Base-by-base conservation (phyloP, 495 filamentous ascomycete genomes). In the Aspergillus diversus region DNA sequence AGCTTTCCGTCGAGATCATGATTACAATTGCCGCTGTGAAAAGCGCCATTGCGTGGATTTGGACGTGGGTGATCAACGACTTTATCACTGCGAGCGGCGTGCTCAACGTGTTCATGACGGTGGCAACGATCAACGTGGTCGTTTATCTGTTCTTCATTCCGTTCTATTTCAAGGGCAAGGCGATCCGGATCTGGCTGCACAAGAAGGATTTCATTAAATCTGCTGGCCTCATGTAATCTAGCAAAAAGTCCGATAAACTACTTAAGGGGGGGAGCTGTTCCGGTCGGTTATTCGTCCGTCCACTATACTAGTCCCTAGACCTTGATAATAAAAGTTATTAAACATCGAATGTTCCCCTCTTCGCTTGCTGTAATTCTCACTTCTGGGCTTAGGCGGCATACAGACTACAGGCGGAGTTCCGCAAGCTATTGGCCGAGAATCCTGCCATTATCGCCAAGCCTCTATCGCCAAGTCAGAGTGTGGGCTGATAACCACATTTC, bases 61-160 rank as follows among this genome's bases (percentile, higher is more conserved):
- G 67, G 67, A 69, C 67, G 1, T 69, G 67, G 67, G 63, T 69
- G 31, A 66, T 69, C 37, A 69, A 69, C 16, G 64, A 69, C 49
- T 69, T 64, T 43, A 60, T 69, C 54, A 64, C 60, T 12, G 51
- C 60, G 8, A 53, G 51, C 34, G 67, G 67, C 3, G 54, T 59
- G 5, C 17, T 66, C 8, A 55, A 33, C 13, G 67, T 69, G 8
- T 69, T 69, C 34, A 69, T 69, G 66, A 69, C 66, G 5, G 63
- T 69, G 11, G 66, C 66, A 2, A 60, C 66, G 1, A 69, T 69
- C 49, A 66, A 69, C 27, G 63, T 69, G 17, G 64, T 37, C n/a
- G 59, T 69, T 15, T 69, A 69, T 42, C 33, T 66, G 17, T 5
- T 48, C 27, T 69, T 51, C 35, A 64, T 69, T 35, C 57, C 55